Evolutionary conservation across 2,329 filamentous ascomycete genomes (phyloP).

Genomic region (Diaporthe vaccinii): DNA sequence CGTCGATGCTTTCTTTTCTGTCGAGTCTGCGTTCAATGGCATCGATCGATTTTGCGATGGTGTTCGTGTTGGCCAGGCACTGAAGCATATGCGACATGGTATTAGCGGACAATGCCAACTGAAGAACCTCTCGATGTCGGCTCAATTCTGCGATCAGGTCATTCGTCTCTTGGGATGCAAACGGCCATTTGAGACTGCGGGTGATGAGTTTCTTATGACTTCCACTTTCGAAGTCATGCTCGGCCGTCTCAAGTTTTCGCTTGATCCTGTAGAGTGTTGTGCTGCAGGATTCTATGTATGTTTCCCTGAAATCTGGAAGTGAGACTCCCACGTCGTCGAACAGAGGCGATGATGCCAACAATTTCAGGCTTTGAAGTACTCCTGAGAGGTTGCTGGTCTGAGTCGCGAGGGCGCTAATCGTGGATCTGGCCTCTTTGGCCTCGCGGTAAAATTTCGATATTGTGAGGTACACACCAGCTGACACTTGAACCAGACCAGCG

Average conservation of each 20-base stretch:
- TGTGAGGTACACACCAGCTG: background rate
- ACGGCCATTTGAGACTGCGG: background rate
- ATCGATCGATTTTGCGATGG: background rate
- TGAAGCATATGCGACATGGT: background rate
- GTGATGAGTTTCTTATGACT: background rate
- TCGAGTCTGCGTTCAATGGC: rapidly evolving
- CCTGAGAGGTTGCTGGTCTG: background rate
- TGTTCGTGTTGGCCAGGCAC: background rate
- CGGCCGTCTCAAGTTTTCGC: background rate
- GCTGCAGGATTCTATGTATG: background rate
- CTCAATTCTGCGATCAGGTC: background rate
- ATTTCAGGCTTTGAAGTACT: background rate
- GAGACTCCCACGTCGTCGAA: background rate
- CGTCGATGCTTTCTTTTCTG: background rate
- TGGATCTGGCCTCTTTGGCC: background rate
- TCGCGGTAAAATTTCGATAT: background rate
- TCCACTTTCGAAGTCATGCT: background rate
- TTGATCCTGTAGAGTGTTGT: background rate
- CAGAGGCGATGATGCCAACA: background rate
- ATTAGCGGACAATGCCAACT: background rate
- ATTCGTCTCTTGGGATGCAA: background rate
- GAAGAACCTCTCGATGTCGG: background rate
- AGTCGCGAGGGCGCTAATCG: background rate
- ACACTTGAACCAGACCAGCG: background rate
- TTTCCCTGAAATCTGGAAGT: background rate